Percentiles rank a stretch among this genome's conserved stretches.
Conservation (phyloP, 164 flowering plant species). For the Aristolochia contorta region DNA sequence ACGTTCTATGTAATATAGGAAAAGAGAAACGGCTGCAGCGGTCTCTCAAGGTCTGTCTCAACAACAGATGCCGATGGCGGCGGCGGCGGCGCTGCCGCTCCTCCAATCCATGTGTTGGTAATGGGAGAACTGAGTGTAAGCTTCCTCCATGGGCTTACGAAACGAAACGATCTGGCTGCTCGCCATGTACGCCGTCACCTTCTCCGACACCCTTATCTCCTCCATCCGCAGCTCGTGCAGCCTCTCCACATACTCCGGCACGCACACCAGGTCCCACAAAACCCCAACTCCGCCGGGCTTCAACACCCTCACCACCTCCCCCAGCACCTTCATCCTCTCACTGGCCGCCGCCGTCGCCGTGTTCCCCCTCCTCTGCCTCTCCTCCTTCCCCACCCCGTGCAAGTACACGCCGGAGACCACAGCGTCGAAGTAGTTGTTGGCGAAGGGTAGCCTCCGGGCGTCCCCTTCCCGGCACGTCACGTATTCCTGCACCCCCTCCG, state of each 20-base stretch:
- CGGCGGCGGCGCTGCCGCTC: neutral
- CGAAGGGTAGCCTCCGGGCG: slow-evolving; percentile 68
- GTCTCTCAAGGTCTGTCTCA: no score
- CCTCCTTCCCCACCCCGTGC: slow-evolving; percentile 81
- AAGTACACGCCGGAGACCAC: slow-evolving; percentile 76
- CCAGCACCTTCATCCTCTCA: slow-evolving; percentile 69
- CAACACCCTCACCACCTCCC: slow-evolving; percentile 77
- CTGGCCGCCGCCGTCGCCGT: slow-evolving; percentile 79
- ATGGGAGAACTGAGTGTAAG: no score
- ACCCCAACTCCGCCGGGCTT: slow-evolving; percentile 86
- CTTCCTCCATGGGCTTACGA: slow-evolving; percentile 42
- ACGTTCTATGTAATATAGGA: no score
- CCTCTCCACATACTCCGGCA: slow-evolving; percentile 75
- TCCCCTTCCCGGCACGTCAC: slow-evolving; percentile 90
- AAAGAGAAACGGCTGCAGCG: no score
- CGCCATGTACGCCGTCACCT: slow-evolving; percentile 86
- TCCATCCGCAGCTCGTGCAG: slow-evolving; percentile 76
- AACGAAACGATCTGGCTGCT: slow-evolving; percentile 90
- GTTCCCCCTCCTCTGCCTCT: slow-evolving; percentile 56
- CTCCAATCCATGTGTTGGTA: slow-evolving; percentile 4
- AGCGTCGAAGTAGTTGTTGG: slow-evolving; percentile 75
- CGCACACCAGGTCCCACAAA: slow-evolving; percentile 86
- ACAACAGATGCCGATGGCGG: no score
- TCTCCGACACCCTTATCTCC: slow-evolving; percentile 76
- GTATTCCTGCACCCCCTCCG: slow-evolving; percentile 85